phyloP scores from a whole-genome alignment of 805 yeast genomes.

The Spathaspora girioi region DNA sequence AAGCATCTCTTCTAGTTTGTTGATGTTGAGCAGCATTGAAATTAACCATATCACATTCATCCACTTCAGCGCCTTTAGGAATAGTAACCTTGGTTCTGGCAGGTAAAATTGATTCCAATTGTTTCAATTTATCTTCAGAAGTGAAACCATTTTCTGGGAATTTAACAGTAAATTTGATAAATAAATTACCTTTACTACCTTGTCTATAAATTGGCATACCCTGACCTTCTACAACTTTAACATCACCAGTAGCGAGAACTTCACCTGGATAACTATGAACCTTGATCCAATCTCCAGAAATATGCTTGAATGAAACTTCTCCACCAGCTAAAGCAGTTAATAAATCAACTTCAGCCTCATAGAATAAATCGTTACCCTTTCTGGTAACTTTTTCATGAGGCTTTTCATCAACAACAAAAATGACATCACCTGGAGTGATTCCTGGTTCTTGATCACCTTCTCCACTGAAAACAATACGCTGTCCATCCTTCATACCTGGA shows the following conservation, averaged over 20 bases:
- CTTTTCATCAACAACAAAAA: constrained; percentile 87
- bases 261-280: constrained; percentile 86
- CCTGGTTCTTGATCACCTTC: constrained; percentile 98
- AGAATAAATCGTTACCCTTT: constrained; percentile 82
- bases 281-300: constrained; percentile 88
- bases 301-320: constrained; percentile 78
- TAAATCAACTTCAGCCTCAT: constrained; percentile 84
- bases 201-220: constrained; percentile 96
- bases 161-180: constrained; percentile 79
- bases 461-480: constrained; percentile 84
- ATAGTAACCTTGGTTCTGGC: constrained; percentile 57
- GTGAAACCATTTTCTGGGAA: constrained; percentile 82
- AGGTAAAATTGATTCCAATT: constrained; percentile 76
- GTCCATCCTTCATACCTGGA: constrained; percentile 96
- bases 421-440: constrained; percentile 93
- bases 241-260: constrained; percentile 78
- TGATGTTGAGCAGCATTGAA: constrained; percentile 63
- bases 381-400: constrained; percentile 81
- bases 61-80: constrained; percentile 74
- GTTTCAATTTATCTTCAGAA: constrained; percentile 66
- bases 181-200: constrained; percentile 86
- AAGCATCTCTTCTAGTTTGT: constrained; percentile 38
- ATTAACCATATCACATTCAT: constrained; percentile 72
- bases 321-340: constrained; percentile 98
- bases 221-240: constrained; percentile 82